phyloP scores from a whole-genome alignment of 768 basidiomycete genomes.

The Megacollybia marginata region DNA sequence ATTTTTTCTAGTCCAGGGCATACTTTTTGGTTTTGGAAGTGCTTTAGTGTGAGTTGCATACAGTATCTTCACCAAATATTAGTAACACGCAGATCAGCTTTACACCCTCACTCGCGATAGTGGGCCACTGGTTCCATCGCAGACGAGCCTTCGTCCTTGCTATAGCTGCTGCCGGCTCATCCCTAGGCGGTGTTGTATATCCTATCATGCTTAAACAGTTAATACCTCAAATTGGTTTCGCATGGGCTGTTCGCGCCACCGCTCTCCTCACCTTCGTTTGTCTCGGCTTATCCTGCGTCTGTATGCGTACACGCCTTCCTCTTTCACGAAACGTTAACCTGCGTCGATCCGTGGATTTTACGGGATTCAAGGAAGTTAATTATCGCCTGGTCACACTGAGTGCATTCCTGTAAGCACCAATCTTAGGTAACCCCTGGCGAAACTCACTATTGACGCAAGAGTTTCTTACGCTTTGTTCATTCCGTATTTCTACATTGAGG shows the following conservation, averaged over 20 bases:
- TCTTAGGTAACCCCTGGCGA: background rate
- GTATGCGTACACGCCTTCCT: slow-evolving; percentile 19
- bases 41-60: slow-evolving; percentile 3
- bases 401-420: slow-evolving; percentile 13
- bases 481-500: slow-evolving; percentile 26
- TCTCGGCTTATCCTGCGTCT: slow-evolving; percentile 16
- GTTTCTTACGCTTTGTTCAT: slow-evolving; percentile 24
- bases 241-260: slow-evolving; percentile 23
- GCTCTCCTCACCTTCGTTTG: slow-evolving; percentile 20
- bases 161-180: slow-evolving; percentile 24
- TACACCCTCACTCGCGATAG: background rate
- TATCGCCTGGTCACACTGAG: slow-evolving; percentile 12
- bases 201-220: slow-evolving; percentile 20
- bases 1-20: slow-evolving; percentile 5
- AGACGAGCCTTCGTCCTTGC: slow-evolving; percentile 29
- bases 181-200: slow-evolving; percentile 20
- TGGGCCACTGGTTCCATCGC: slow-evolving; percentile 25
- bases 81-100: background rate
- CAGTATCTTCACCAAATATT: too few species aligned
- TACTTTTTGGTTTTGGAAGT: slow-evolving; percentile 6
- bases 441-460: slow-evolving; percentile 4
- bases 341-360: slow-evolving; percentile 15
- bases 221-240: slow-evolving; percentile 4
- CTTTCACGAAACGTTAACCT: slow-evolving; percentile 12
- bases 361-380: slow-evolving; percentile 16